Base-by-base conservation (phyloP, 169 alveolate genomes). In the Babesia sp. region DNA sequence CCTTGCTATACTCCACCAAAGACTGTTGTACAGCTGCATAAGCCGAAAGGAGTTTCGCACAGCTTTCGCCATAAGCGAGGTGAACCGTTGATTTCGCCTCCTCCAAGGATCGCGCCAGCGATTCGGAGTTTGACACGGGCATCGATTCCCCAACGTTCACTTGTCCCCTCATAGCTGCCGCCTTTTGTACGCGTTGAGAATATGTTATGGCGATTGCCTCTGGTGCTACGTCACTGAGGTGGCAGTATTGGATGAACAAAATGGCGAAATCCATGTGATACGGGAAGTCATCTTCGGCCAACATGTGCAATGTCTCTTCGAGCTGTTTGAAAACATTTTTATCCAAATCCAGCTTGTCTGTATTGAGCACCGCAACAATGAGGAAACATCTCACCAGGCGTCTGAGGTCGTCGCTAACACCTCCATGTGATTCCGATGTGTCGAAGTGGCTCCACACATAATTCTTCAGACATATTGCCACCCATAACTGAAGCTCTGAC, bases 381-480 rank as follows among this genome's bases (percentile, higher is more conserved):
- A 81, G 70, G 51, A 81, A 42, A 34, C 83, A 72, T 39, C 72
- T 34, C 39, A 81, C 55, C 31, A 81, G 18, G 9, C 44, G 57
- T 29, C 74, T 14, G 18, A 71, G 24, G 22, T 72, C 54, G 20
- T 71, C 85, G 31, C 76, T 63, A 48, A 71, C 63, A 6, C 89
- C 89, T 14, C 89, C 89, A 39, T 68, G 72, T 6, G 82, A 46
- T 54, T 81, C 84, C 0, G 89, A 66, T 24, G 84, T 42, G 45
- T 73, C 84, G 51, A 72, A 71, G 18, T 66, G 44, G 22, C 33
- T 50, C 45, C 71, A n/a, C 20, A 61, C 59, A 29, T 41, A 81
- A 56, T 81, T 81, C 72, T 81, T 81, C 33, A 81, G 66, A 53
- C 77, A 81, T 7, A 81, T 81, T n/a, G 89, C 72, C 16, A 69